Evolutionary conservation across 1,139 yeast species (phyloP).

Genomic region (Candida sp.): DNA sequence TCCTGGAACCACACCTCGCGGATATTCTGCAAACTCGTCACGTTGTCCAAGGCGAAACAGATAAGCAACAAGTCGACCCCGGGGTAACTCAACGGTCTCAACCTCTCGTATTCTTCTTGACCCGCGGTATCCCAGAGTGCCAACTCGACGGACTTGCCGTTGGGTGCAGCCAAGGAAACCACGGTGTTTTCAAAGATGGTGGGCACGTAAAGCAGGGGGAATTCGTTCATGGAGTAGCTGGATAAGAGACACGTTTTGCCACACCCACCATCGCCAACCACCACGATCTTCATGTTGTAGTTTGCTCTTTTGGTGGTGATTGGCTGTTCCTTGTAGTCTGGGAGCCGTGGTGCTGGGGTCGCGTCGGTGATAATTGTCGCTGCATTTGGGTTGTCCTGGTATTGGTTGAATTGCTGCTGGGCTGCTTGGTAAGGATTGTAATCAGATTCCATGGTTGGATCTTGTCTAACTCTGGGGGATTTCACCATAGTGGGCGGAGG

Average conservation of each 20-base stretch:
- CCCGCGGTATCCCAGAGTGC: constrained; percentile 97
- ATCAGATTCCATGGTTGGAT: constrained; percentile 2
- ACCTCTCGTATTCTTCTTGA: constrained; percentile 87
- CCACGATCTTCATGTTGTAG: constrained; percentile 68
- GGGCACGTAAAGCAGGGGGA: constrained; percentile 84
- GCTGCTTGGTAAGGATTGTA: constrained; percentile 33
- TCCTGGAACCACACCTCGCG: constrained; percentile 90
- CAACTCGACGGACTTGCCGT: constrained; percentile 58
- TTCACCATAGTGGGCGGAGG: background rate
- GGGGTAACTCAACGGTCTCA: constrained; percentile 84
- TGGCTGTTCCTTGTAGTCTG: constrained; percentile 37
- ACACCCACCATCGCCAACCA: constrained; percentile 96
- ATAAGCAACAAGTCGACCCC: constrained; percentile 77
- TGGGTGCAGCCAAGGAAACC: constrained; percentile 62
- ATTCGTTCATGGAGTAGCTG: constrained; percentile 79
- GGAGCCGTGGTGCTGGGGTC: constrained; percentile 36
- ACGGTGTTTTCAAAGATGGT: constrained; percentile 89
- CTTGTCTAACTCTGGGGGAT: constrained; percentile 9
- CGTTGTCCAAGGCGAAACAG: constrained; percentile 74
- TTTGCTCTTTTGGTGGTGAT: constrained; percentile 35
- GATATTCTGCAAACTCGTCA: constrained; percentile 71
- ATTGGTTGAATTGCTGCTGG: constrained; percentile 21
- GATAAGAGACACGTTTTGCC: constrained; percentile 90
- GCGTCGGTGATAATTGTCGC: constrained; percentile 40
- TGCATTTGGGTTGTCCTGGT: constrained; percentile 16